phyloP scores from a whole-genome alignment of 768 basidiomycete genomes.

The Suillus fuscotomentosus region DNA sequence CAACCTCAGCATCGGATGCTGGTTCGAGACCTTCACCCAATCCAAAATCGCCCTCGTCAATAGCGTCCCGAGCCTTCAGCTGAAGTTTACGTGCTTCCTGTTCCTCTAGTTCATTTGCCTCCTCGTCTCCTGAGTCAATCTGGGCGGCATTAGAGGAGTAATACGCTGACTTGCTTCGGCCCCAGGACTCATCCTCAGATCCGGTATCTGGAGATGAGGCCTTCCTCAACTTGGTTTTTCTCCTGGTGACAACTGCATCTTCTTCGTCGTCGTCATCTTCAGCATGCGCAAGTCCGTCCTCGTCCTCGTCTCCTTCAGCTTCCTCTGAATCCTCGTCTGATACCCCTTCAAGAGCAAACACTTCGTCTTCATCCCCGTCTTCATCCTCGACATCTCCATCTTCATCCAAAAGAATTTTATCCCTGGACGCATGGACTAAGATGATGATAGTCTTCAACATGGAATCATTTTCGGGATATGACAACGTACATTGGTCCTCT shows the following conservation, averaged over 20 bases:
- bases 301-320: conserved; percentile 28
- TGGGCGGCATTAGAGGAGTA: conserved; percentile 84
- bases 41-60: conserved; percentile 84
- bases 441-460: conserved; percentile 59
- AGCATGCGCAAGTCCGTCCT: conserved; percentile 17
- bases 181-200: conserved; percentile 75
- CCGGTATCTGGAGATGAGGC: conserved; percentile 22
- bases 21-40: conserved; percentile 57
- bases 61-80: conserved; percentile 63
- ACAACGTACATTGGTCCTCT: conserved; percentile 71
- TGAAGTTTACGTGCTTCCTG: conserved; percentile 84
- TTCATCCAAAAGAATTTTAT: conserved; percentile 77
- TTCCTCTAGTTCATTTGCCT: conserved; percentile 84
- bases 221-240: conserved; percentile 14
- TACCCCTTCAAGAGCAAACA: conserved; percentile 71
- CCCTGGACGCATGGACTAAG: conserved; percentile 70
- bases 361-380: conserved; percentile 70
- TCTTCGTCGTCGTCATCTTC: conserved; percentile 26
- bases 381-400: conserved; percentile 48
- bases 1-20: conserved; percentile 24
- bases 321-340: conserved; percentile 45
- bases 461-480: conserved; percentile 53
- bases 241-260: conserved; percentile 11
- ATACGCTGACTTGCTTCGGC: conserved; percentile 73
- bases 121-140: conserved; percentile 85